Evolutionary conservation across 805 yeast genomes (phyloP), one percentile per base, ranked within the genome.

Genomic region (Saturnispora silvae): DNA sequence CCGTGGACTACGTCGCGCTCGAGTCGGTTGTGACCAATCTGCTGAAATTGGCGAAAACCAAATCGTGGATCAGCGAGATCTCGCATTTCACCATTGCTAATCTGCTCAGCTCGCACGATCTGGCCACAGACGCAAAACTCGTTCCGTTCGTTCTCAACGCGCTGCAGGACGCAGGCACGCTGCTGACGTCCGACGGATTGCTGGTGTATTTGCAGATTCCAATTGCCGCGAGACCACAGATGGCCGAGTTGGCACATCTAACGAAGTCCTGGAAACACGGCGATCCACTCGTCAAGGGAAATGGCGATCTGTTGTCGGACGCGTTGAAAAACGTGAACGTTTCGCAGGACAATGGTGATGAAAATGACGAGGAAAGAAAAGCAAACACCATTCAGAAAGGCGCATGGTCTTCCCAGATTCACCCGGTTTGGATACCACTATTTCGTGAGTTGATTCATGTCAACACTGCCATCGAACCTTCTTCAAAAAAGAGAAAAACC

Each of bases 41-140:
- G 26, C 53, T 83, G 4, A 74, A 70, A 18, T 61, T 87, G 38
- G 70, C 94, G 0, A 54, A 63, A 11, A 45, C 61, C 25, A 89
- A 87, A 54, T 71, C 82, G 1, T 87, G 96, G 96, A 70, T 87
- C 29, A 65, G 94, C 42, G 96, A 89, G 57, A 75, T 94, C 3
- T 67, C 84, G 28, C 65, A 82, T 48, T 82, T 67, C 50, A 81
- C 94, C 1, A 61, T 87, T 33, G 73, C 69, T 46, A 76, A 72
- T 36, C 65, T 80, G 3, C 46, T 74, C n/a, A 47, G 24, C 20
- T 38, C 38, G 44, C 31, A 53, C 47, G 8, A 51, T 41, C 27
- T 54, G 47, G 2, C 40, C 42, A 23, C 40, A 16, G 34, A 42
- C 28, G 43, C 37, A 9, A 25, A 37, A 3, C 37, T 54, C 4